Percentiles rank a stretch among this genome's conserved stretches.
These are phyloP conservation scores for Paraphoma sp. DNA, from an alignment of 2,329 filamentous ascomycete genomes.

Conservation along the genomic window DNA sequence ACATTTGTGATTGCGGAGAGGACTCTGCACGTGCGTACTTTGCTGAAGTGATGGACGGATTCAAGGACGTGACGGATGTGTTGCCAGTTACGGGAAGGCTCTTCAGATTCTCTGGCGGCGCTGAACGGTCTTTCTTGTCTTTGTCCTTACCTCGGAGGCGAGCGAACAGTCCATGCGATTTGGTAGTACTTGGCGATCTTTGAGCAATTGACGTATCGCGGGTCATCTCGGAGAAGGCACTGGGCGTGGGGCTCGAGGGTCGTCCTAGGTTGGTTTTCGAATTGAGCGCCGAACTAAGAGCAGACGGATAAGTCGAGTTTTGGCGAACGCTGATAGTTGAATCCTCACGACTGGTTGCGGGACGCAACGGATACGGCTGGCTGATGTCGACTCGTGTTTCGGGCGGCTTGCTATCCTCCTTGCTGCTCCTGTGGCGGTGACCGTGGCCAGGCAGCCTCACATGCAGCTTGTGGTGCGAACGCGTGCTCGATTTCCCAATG, in stretches of 20 bases:
- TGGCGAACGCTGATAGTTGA: constrained; percentile 60
- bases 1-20: constrained; percentile 28
- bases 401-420: constrained; percentile 58
- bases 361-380: constrained; percentile 66
- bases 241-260: constrained; percentile 83
- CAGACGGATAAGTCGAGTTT: constrained; percentile 57
- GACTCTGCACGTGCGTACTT: constrained; percentile 39
- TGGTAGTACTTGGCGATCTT: constrained; percentile 62
- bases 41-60: constrained; percentile 39
- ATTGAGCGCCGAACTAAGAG: constrained; percentile 57
- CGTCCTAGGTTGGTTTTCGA: constrained; percentile 63
- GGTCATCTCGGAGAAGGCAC: constrained; percentile 67
- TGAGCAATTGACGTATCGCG: constrained; percentile 53
- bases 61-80: constrained; percentile 50
- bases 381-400: constrained; percentile 43
- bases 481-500: constrained; percentile 60
- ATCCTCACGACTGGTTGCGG: constrained; percentile 79
- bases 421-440: constrained; percentile 69
- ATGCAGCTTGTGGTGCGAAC: constrained; percentile 61
- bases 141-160: constrained; percentile 59
- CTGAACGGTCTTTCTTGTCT: constrained; percentile 52
- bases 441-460: constrained; percentile 69
- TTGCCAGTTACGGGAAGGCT: constrained; percentile 36
- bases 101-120: constrained; percentile 45
- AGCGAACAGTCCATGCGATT: constrained; percentile 60